These are phyloP conservation scores for Candida palmyrensis DNA, from an alignment of 805 yeast genomes.

Conservation along the genomic window DNA sequence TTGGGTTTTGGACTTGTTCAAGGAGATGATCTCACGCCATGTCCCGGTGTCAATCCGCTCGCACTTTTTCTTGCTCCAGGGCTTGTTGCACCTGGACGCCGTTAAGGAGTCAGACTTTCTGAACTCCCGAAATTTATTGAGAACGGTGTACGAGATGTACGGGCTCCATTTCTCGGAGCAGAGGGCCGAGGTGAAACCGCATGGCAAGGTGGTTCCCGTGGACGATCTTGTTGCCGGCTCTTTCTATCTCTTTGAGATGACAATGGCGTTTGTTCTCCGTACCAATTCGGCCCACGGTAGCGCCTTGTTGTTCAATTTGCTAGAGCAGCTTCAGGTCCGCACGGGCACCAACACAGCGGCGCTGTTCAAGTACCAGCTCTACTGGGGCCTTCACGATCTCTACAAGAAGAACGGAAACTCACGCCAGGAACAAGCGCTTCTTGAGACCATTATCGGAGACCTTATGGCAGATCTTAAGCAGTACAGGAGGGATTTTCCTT, in stretches of 20 bases:
- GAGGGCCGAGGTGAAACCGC: too few species aligned
- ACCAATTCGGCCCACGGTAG: slow-evolving; percentile 1
- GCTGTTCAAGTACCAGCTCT: slow-evolving; percentile 1
- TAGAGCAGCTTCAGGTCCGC: slow-evolving; percentile 3
- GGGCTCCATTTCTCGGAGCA: too few species aligned
- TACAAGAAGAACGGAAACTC: slow-evolving; percentile 1
- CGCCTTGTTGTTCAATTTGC: slow-evolving; percentile 1
- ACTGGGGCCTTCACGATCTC: neutral
- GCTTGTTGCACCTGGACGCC: slow-evolving; percentile 18
- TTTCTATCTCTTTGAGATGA: slow-evolving; percentile 12
- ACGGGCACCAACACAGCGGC: neutral
- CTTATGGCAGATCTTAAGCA: neutral
- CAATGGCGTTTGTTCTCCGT: slow-evolving; percentile 4
- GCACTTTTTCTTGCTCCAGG: slow-evolving; percentile 25
- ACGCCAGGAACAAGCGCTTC: neutral
- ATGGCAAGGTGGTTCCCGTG: too few species aligned
- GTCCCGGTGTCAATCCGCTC: slow-evolving; percentile 21
- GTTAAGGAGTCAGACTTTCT: slow-evolving; percentile 9
- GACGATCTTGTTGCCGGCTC: too few species aligned
- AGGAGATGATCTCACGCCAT: slow-evolving; percentile 25
- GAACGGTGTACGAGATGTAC: slow-evolving; percentile 26
- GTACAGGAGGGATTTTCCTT: neutral
- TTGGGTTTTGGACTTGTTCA: slow-evolving; percentile 25
- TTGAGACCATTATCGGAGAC: slow-evolving; percentile 2
- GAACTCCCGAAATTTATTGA: slow-evolving; percentile 15